phyloP scores from a whole-genome alignment of 2,329 filamentous ascomycete species.

The Penicillium sp. region DNA sequence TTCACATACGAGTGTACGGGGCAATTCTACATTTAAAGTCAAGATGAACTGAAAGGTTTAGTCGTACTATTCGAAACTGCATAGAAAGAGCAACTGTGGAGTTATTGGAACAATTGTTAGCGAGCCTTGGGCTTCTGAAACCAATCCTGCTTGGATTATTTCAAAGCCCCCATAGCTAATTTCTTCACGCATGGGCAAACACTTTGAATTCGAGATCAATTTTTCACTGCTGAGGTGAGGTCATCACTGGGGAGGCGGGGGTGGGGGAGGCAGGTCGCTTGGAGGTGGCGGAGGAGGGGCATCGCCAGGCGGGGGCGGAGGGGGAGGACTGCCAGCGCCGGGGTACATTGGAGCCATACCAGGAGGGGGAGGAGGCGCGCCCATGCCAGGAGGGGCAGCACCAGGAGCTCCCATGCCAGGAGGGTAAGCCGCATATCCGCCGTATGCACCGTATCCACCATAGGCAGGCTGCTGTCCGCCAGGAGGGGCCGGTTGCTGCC shows the following conservation, averaged over 20 bases:
- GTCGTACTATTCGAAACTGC: conserved; percentile 9
- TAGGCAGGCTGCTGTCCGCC: conserved; percentile 42
- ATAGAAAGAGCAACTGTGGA: not conserved
- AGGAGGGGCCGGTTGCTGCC: conserved; percentile 52
- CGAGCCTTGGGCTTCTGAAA: not conserved
- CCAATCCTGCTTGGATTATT: not conserved
- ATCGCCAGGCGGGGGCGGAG: conserved; percentile 35
- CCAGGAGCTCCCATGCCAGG: conserved; percentile 47
- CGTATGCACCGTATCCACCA: conserved; percentile 51
- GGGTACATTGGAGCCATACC: conserved; percentile 38
- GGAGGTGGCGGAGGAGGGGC: conserved; percentile 40
- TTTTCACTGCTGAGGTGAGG: not conserved
- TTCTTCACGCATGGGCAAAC: not conserved
- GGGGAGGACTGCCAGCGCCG: conserved; percentile 32
- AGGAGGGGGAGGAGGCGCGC: conserved; percentile 38
- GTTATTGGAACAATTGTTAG: not conserved
- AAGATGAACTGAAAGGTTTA: not conserved
- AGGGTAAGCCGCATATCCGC: conserved; percentile 38
- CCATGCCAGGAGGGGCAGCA: conserved; percentile 39
- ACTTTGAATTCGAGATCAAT: conserved; percentile 18
- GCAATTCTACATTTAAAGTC: not conserved
- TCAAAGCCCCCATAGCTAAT: not conserved
- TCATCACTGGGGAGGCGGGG: conserved; percentile 41
- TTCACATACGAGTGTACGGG: not conserved
- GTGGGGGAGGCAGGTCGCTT: conserved; percentile 54